These are phyloP conservation scores for Thozetella sp. DNA, from an alignment of 495 filamentous ascomycete genomes.

Conservation along the genomic window DNA sequence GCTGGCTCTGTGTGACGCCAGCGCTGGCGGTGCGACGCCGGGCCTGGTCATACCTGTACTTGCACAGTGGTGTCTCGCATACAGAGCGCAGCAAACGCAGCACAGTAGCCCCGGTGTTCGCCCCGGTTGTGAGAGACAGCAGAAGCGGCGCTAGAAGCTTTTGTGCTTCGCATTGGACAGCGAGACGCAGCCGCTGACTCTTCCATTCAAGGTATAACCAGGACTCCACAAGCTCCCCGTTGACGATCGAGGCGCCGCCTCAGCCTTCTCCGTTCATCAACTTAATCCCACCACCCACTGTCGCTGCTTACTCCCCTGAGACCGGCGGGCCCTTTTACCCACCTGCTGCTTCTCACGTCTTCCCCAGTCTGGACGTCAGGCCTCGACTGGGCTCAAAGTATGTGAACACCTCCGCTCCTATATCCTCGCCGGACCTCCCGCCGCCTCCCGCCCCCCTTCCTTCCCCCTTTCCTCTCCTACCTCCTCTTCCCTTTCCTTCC, in stretches of 20 bases:
- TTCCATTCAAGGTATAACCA: conserved; percentile 41
- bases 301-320: conserved; percentile 46
- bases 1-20: conserved; percentile 40
- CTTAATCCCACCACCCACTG: conserved; percentile 42
- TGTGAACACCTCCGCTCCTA: conserved; percentile 25
- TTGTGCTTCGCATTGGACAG: conserved; percentile 20
- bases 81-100: conserved; percentile 25
- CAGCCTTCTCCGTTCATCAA: conserved; percentile 45
- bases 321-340: conserved; percentile 41
- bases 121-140: neutral
- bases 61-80: conserved; percentile 24
- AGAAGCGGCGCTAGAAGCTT: neutral
- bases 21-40: conserved; percentile 43
- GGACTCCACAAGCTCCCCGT: conserved; percentile 41
- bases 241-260: conserved; percentile 45
- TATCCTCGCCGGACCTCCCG: conserved; percentile 4
- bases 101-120: conserved; percentile 14
- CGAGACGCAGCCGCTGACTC: conserved; percentile 23
- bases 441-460: conserved; percentile 5
- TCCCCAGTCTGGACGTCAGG: conserved; percentile 47
- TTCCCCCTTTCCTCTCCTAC: conserved; percentile 10
- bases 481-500: conserved; percentile 5
- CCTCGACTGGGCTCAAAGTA: conserved; percentile 53
- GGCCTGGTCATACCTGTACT: conserved; percentile 41
- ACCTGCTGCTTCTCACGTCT: conserved; percentile 38